Percentiles rank a stretch among this genome's conserved stretches.
phyloP scores from a whole-genome alignment of 768 basidiomycete genomes.

The Suillus hirtellus region DNA sequence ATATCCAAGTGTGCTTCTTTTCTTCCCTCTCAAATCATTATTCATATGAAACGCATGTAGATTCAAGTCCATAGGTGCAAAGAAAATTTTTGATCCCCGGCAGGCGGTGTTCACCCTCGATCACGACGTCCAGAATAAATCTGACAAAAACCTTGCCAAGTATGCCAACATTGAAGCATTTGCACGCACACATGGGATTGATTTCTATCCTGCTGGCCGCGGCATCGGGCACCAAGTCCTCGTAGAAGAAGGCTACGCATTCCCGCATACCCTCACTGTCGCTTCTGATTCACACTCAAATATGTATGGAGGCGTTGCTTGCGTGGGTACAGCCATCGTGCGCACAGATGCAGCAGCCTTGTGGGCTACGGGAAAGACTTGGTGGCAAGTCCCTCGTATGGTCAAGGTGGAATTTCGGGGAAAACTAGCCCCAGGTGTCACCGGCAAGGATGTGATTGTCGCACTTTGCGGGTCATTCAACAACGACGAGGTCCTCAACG shows the following conservation, averaged over 20 bases:
- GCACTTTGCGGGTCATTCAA: constrained; percentile 96
- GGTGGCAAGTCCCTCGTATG: constrained; percentile 99
- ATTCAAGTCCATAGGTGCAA: constrained; percentile 94
- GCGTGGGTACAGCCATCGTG: constrained; percentile 96
- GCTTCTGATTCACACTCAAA: constrained; percentile 97
- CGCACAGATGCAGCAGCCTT: constrained; percentile 93
- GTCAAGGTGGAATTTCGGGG: constrained; percentile 92
- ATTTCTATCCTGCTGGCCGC: constrained; percentile 96
- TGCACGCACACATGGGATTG: constrained; percentile 79
- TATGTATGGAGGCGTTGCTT: constrained; percentile 98
- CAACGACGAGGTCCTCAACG: constrained; percentile 94
- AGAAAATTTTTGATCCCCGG: constrained; percentile 69
- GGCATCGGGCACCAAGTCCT: constrained; percentile 98
- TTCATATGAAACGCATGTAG: constrained; percentile 39
- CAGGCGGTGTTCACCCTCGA: constrained; percentile 97
- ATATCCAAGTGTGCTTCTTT: constrained; percentile 79
- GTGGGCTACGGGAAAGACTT: constrained; percentile 98
- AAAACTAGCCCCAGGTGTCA: constrained; percentile 81
- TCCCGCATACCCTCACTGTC: constrained; percentile 93
- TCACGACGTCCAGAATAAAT: constrained; percentile 97
- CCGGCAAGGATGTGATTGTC: constrained; percentile 97
- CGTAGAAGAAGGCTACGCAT: constrained; percentile 98
- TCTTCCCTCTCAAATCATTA: constrained; percentile 4
- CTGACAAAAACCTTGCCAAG: constrained; percentile 86
- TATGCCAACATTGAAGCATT: constrained; percentile 92